Evolutionary conservation across 345 rosid genomes (phyloP).

Genomic region (Gossypium longicalyx): DNA sequence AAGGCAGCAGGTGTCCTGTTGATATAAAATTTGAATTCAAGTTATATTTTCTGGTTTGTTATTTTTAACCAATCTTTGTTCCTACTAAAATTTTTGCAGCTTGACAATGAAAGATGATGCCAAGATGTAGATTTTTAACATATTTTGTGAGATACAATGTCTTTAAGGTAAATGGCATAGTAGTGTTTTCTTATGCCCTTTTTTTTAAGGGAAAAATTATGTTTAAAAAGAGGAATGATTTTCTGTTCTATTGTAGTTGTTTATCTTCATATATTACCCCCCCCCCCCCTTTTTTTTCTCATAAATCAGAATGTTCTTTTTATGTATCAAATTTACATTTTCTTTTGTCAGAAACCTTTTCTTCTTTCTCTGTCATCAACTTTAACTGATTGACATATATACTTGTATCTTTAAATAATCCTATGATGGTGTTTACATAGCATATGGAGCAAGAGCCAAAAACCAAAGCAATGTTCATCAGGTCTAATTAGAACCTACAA

Average conservation of each 20-base stretch:
- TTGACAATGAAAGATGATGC: constrained; percentile 11
- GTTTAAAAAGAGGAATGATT: too few relatives aligned
- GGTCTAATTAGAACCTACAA: too few relatives aligned
- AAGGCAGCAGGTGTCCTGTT: neutral
- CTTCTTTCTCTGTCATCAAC: too few relatives aligned
- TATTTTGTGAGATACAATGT: constrained; percentile 1
- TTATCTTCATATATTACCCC: neutral
- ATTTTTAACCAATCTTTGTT: neutral
- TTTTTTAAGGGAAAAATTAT: neutral
- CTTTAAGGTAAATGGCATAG: neutral
- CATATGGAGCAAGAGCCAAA: too few relatives aligned
- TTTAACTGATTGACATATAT: too few relatives aligned
- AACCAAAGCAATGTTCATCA: too few relatives aligned
- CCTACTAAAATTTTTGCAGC: neutral
- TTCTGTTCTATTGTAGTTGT: neutral
- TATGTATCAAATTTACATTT: neutral
- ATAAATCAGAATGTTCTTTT: neutral
- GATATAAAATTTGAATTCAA: neutral
- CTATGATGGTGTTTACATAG: too few relatives aligned
- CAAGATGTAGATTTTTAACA: constrained; percentile 11
- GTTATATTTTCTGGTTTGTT: too few relatives aligned
- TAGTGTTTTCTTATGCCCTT: neutral
- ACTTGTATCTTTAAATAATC: too few relatives aligned
- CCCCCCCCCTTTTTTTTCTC: neutral
- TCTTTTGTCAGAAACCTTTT: neutral